Percentiles rank a stretch among this genome's conserved stretches.
These are phyloP conservation scores for Phytophthora niederhauseri DNA, from an alignment of 352 stramenopile genomes.

Conservation along the genomic window DNA sequence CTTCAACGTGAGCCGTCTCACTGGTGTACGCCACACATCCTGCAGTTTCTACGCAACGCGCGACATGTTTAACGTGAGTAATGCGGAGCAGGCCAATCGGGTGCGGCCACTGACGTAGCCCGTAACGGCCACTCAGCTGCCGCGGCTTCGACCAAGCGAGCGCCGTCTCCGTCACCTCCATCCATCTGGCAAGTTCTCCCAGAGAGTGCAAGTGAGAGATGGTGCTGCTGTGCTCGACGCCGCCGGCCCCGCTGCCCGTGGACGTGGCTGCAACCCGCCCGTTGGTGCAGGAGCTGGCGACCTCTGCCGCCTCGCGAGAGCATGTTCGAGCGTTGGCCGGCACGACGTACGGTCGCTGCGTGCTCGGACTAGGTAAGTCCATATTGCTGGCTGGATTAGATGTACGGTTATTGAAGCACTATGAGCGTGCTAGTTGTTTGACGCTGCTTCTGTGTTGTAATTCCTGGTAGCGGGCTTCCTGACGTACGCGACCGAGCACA, in stretches of 20 bases:
- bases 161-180: constrained; percentile 29
- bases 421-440: neutral
- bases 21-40: constrained; percentile 24
- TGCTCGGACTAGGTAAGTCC: constrained; percentile 69
- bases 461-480: constrained; percentile 63
- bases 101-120: constrained; percentile 34
- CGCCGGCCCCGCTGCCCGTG: constrained; percentile 29
- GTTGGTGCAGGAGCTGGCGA: constrained; percentile 32
- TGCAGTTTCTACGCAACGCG: constrained; percentile 19
- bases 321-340: constrained; percentile 33
- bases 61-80: constrained; percentile 31
- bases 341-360: constrained; percentile 70
- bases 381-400: neutral
- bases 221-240: constrained; percentile 43
- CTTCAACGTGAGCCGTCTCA: constrained; percentile 25
- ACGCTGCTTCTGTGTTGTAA: constrained; percentile 11
- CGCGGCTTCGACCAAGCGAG: neutral
- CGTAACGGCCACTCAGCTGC: constrained; percentile 33
- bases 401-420: neutral
- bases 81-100: constrained; percentile 33
- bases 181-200: constrained; percentile 12
- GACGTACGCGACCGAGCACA: constrained; percentile 49
- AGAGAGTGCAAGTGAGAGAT: constrained; percentile 24
- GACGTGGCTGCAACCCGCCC: constrained; percentile 38
- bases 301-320: constrained; percentile 32